phyloP scores from a whole-genome alignment of 352 stramenopile genomes.

The Pythium dissotocum region DNA sequence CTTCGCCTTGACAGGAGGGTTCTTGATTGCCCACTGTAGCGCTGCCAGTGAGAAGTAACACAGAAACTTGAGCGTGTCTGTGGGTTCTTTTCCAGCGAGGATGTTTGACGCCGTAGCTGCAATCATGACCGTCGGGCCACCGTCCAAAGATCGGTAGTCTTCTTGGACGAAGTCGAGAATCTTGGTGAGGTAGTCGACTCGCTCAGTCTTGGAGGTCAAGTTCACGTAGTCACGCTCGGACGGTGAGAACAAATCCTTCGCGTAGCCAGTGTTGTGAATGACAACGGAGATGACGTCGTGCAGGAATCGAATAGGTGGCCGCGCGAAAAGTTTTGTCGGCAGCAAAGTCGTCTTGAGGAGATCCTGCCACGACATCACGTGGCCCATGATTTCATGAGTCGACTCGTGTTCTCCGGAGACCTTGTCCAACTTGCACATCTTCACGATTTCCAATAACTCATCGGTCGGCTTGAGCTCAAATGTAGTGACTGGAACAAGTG shows the following conservation, averaged over 20 bases:
- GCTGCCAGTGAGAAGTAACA: conserved; percentile 60
- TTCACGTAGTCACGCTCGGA: conserved; percentile 67
- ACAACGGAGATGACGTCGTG: conserved; percentile 78
- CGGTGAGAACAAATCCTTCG: conserved; percentile 40
- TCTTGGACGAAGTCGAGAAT: conserved; percentile 75
- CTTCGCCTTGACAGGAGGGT: conserved; percentile 17
- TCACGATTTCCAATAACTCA: conserved; percentile 34
- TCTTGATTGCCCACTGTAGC: conserved; percentile 49
- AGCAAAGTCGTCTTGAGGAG: conserved; percentile 69
- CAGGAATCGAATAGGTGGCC: conserved; percentile 79
- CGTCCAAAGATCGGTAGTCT: conserved; percentile 40
- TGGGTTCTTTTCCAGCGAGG: conserved; percentile 70
- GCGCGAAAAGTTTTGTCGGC: conserved; percentile 68
- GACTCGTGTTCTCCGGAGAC: conserved; percentile 61
- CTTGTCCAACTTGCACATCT: conserved; percentile 43
- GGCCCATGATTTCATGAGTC: conserved; percentile 61
- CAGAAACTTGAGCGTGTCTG: conserved; percentile 79
- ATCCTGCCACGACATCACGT: conserved; percentile 81
- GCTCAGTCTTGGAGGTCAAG: conserved; percentile 67
- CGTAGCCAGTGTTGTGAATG: conserved; percentile 71
- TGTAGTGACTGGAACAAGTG: conserved; percentile 25
- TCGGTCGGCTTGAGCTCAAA: conserved; percentile 48
- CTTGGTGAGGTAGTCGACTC: conserved; percentile 73
- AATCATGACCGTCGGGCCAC: conserved; percentile 40
- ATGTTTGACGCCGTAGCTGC: conserved; percentile 79